Percentiles rank a stretch among this genome's conserved stretches.
These are phyloP conservation scores for Eutypella sp. DNA, from an alignment of 2,329 filamentous ascomycete genomes.

Conservation along the genomic window DNA sequence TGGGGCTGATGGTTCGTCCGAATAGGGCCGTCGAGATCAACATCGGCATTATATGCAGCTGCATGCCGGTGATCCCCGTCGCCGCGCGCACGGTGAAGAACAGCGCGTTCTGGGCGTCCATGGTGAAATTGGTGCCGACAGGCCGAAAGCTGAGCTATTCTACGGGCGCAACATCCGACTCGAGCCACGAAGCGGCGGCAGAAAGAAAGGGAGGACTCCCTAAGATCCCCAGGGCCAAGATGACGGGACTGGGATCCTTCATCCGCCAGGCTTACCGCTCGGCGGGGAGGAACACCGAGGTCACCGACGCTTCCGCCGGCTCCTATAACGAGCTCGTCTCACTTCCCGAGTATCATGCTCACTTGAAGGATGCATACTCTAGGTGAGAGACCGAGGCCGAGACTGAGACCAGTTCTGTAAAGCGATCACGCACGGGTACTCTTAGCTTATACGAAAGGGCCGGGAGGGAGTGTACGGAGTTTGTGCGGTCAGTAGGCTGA, in stretches of 20 bases:
- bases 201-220: not conserved
- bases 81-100: not conserved
- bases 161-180: not conserved
- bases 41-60: conserved; percentile 9
- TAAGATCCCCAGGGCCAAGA: not conserved
- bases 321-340: conserved; percentile 2
- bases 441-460: no score
- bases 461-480: no score
- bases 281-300: not conserved
- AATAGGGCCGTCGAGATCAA: conserved; percentile 11
- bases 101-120: not conserved
- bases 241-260: not conserved
- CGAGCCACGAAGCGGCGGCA: not conserved
- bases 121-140: not conserved
- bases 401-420: no score
- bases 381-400: no score
- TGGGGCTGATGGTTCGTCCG: no score
- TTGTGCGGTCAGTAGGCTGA: no score
- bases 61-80: conserved; percentile 7
- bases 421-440: no score
- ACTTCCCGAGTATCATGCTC: conserved; percentile 4
- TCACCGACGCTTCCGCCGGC: not conserved
- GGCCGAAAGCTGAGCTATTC: not conserved
- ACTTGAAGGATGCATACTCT: conserved; percentile 1
- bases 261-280: no score